These are phyloP conservation scores for Acanthamoeba lenticulata DNA, from an alignment of 208 protist species.

Conservation along the genomic window DNA sequence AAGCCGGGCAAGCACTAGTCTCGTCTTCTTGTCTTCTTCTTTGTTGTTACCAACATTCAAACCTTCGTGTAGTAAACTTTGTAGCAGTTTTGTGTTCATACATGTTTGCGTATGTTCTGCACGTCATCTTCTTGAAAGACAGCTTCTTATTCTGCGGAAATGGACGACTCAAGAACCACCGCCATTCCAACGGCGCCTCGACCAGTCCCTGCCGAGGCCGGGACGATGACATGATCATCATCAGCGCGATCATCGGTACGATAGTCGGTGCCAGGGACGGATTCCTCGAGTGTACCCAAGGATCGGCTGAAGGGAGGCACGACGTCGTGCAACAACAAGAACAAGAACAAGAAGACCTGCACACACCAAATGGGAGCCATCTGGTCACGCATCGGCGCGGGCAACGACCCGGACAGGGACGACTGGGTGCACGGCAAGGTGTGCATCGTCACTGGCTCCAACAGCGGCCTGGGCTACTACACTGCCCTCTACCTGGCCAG, in stretches of 20 bases:
- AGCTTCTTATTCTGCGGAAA: too few species aligned
- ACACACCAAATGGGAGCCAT: neutral
- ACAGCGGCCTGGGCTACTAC: neutral
- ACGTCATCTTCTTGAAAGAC: too few species aligned
- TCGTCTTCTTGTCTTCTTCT: too few species aligned
- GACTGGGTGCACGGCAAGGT: conserved; percentile 30
- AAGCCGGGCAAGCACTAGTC: neutral
- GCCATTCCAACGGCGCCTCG: neutral
- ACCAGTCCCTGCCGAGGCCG: neutral
- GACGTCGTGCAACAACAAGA: neutral
- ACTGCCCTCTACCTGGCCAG: neutral
- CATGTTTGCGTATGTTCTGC: too few species aligned
- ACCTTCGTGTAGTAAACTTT: too few species aligned
- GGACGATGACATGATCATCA: neutral
- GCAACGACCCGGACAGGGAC: neutral
- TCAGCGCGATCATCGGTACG: too few species aligned
- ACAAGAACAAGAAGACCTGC: neutral
- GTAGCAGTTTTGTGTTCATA: too few species aligned
- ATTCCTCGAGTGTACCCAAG: too few species aligned
- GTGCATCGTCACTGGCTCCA: conserved; percentile 8
- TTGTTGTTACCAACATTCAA: too few species aligned
- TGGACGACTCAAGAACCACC: too few species aligned
- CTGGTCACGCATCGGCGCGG: neutral
- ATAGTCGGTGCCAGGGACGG: too few species aligned
- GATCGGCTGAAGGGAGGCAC: too few species aligned